These are phyloP conservation scores for Helichrysum umbraculigerum DNA, from an alignment of 129 eudicot genomes.

Conservation along the genomic window DNA sequence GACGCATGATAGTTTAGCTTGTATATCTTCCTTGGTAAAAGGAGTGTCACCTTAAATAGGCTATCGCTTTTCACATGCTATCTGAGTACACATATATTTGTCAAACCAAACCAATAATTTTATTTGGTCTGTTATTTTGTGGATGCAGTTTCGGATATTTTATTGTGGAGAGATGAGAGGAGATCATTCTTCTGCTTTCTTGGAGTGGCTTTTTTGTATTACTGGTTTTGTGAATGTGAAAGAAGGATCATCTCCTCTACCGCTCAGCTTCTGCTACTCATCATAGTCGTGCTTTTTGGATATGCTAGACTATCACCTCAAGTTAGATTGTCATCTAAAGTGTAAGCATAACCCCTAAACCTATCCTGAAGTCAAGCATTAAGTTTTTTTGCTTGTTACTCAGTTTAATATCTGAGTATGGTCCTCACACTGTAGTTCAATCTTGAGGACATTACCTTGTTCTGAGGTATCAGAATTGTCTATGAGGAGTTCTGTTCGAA, in stretches of 20 bases:
- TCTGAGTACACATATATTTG: too few relatives aligned
- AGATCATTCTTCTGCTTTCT: slow-evolving; percentile 68
- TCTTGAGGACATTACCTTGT: slow-evolving; percentile 56
- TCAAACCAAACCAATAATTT: background rate
- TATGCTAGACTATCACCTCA: slow-evolving; percentile 49
- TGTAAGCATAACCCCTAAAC: slow-evolving; percentile 43
- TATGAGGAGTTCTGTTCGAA: slow-evolving; percentile 38
- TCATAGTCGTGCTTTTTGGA: slow-evolving; percentile 40
- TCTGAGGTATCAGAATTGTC: slow-evolving; percentile 67
- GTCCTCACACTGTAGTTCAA: slow-evolving; percentile 37
- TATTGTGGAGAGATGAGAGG: slow-evolving; percentile 91
- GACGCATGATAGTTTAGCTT: too few relatives aligned
- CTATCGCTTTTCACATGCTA: too few relatives aligned
- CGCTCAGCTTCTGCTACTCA: slow-evolving; percentile 62
- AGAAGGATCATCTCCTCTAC: slow-evolving; percentile 70
- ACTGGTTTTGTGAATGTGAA: slow-evolving; percentile 79
- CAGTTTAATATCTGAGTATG: slow-evolving; percentile 19
- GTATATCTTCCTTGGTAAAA: too few relatives aligned
- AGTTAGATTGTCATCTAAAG: slow-evolving; percentile 46
- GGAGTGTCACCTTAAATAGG: too few relatives aligned
- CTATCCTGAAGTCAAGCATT: background rate
- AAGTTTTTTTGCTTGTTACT: background rate
- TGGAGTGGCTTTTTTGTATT: slow-evolving; percentile 49
- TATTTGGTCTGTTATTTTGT: slow-evolving; percentile 1
- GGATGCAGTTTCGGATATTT: slow-evolving; percentile 83